These are phyloP conservation scores for Lentinula sp. DNA, from an alignment of 768 basidiomycete genomes.

Conservation along the genomic window DNA sequence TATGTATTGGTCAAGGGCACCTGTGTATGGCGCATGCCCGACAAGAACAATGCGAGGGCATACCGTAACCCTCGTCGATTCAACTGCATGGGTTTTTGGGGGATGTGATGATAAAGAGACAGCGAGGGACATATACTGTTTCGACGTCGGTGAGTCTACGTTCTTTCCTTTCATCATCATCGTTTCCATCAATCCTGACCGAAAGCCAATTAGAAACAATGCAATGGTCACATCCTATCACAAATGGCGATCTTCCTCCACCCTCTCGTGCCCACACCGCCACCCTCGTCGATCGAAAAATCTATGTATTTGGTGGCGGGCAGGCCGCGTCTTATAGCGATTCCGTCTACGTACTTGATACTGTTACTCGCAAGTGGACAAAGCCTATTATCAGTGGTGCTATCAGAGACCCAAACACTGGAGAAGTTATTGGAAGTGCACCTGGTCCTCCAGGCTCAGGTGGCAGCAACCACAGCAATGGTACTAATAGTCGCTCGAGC, in stretches of 20 bases:
- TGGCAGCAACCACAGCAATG: constrained; percentile 8
- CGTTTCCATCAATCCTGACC: neutral
- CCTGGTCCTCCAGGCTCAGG: constrained; percentile 24
- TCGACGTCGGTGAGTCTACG: constrained; percentile 62
- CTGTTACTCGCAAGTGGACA: constrained; percentile 62
- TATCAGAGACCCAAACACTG: neutral
- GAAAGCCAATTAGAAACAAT: constrained; percentile 58
- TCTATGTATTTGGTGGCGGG: constrained; percentile 86
- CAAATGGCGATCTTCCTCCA: constrained; percentile 71
- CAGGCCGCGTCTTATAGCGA: constrained; percentile 80
- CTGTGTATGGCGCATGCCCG: constrained; percentile 68
- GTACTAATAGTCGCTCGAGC: constrained; percentile 10
- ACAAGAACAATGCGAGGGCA: constrained; percentile 73
- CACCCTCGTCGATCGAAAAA: constrained; percentile 72
- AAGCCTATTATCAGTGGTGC: constrained; percentile 25
- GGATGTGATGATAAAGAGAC: constrained; percentile 81
- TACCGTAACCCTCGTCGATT: constrained; percentile 78
- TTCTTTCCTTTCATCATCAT: constrained; percentile 7
- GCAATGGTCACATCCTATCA: constrained; percentile 81
- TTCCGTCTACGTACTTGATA: constrained; percentile 78
- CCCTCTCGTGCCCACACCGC: constrained; percentile 86
- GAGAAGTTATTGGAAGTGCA: neutral
- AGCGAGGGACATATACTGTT: constrained; percentile 73
- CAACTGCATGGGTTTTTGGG: constrained; percentile 81
- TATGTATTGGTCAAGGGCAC: constrained; percentile 85